Conservation (phyloP, 805 yeast genomes). For the Diddensiella santjacobensis region DNA sequence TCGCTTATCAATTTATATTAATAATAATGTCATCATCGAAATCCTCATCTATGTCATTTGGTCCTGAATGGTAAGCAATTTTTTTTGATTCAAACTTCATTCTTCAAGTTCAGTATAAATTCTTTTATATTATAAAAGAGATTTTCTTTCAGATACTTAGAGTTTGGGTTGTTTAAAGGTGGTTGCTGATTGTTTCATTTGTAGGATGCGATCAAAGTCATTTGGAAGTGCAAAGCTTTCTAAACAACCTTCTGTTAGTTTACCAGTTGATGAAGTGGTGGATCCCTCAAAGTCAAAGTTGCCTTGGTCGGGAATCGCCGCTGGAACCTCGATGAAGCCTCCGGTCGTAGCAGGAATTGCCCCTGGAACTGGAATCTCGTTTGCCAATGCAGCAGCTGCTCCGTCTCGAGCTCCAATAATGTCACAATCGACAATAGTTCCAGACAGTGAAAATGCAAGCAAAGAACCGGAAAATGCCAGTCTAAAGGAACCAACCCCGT, state of each 20-base stretch:
- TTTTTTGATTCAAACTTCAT: too few relatives aligned
- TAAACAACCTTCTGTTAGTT: neutral
- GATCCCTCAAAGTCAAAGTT: constrained; percentile 9
- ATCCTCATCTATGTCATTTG: constrained; percentile 30
- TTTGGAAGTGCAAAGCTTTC: constrained; percentile 9
- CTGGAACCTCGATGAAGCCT: constrained; percentile 14
- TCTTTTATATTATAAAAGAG: too few relatives aligned
- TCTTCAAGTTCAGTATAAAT: too few relatives aligned
- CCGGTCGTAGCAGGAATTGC: neutral
- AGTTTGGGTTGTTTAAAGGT: too few relatives aligned
- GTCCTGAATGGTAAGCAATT: constrained; percentile 31
- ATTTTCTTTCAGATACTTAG: too few relatives aligned
- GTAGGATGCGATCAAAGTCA: constrained; percentile 9
- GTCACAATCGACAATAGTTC: neutral
- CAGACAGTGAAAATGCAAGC: neutral
- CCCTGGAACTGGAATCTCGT: constrained; percentile 2
- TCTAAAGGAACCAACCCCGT: neutral
- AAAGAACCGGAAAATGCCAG: neutral
- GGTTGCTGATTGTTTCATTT: too few relatives aligned
- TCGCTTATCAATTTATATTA: neutral
- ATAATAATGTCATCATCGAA: constrained; percentile 26
- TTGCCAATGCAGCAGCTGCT: constrained; percentile 9
- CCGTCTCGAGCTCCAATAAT: neutral
- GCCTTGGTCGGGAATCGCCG: constrained; percentile 25
- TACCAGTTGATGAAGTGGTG: neutral